Base-by-base conservation (phyloP, 2,329 filamentous ascomycete genomes). In the Penicillium polonicum region DNA sequence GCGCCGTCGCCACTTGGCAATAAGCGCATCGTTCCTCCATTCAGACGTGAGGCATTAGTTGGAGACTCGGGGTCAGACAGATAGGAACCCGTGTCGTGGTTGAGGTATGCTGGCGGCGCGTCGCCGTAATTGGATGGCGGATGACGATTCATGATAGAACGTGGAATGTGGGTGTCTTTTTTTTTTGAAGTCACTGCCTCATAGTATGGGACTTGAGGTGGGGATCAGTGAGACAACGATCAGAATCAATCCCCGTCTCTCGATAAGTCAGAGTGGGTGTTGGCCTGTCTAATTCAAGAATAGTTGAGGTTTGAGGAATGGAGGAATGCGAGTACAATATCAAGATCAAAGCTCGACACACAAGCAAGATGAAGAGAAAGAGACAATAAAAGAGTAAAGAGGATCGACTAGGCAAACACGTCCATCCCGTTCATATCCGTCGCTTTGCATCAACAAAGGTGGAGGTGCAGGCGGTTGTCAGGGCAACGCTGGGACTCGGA, bases 1-100 rank as follows among this genome's bases (percentile, higher is more conserved):
- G 77, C 74, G 17, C 73, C 63, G 31, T 74, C 71, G 12, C 72
- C 67, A 33, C 67, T 72, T 6, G 78, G 78, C 29, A 81, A 64
- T 58, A 81, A 64, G 38, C 78, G 74, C 76, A 80, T 77, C 0
- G 79, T 78, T 9, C 74, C 68, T 25, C 72, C 71, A 66, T 75
- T 72, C 13, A 70, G 70, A 42, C 70, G 67, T 33, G 64, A 25
- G 36, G 61, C 42, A 44, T 64, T 55, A 43, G 54, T 57, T 19
- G 69, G 67, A 29, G 72, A 71, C 38, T 73, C 65, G 49, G 66
- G 57, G 27, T 72, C 67, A 48, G 71, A 66, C 55, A 74, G 57
- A 49, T 68, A 68, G 13, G 71, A 70, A 13, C 62, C 43, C 51
- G 71, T 55, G 58, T 74, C 67, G 42, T 73, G 68, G 35, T 65